A percentile compares a stretch with the other conserved stretches of the same genome.
These are phyloP conservation scores for Aeschynomene evenia DNA, from an alignment of 306 rosid genomes.

Conservation along the genomic window DNA sequence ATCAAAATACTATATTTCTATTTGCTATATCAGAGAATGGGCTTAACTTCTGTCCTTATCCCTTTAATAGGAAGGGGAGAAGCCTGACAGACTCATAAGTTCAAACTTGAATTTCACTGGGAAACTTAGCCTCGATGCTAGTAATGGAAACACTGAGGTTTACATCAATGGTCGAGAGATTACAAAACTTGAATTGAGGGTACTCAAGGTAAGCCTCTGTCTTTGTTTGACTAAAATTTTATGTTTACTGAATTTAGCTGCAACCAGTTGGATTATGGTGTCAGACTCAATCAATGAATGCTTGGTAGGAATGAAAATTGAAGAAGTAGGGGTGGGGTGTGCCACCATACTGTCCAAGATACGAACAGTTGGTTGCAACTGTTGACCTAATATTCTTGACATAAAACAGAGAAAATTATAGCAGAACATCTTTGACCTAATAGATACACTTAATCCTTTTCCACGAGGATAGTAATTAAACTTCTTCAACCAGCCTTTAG, in stretches of 20 bases:
- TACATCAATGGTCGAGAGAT: conserved; percentile 96
- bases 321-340: not conserved
- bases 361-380: not conserved
- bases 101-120: conserved; percentile 89
- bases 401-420: conserved; percentile 11
- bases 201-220: conserved; percentile 65
- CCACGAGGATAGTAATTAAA: not conserved
- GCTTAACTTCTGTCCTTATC: conserved; percentile 23
- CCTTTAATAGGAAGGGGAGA: conserved; percentile 83
- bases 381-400: not conserved
- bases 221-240: conserved; percentile 12
- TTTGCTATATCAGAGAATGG: not conserved
- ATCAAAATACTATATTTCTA: not conserved
- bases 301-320: conserved; percentile 11
- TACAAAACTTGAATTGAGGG: conserved; percentile 90
- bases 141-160: conserved; percentile 93
- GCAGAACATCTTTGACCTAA: not conserved
- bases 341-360: conserved; percentile 4
- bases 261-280: conserved; percentile 13
- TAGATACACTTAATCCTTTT: not conserved
- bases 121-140: conserved; percentile 74
- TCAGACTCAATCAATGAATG: not conserved
- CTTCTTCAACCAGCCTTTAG: not conserved
- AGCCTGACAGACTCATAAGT: conserved; percentile 87
- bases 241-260: conserved; percentile 15